Evolutionary conservation across 495 filamentous ascomycete species (phyloP).

Genomic region (Penicillium subrubescens): DNA sequence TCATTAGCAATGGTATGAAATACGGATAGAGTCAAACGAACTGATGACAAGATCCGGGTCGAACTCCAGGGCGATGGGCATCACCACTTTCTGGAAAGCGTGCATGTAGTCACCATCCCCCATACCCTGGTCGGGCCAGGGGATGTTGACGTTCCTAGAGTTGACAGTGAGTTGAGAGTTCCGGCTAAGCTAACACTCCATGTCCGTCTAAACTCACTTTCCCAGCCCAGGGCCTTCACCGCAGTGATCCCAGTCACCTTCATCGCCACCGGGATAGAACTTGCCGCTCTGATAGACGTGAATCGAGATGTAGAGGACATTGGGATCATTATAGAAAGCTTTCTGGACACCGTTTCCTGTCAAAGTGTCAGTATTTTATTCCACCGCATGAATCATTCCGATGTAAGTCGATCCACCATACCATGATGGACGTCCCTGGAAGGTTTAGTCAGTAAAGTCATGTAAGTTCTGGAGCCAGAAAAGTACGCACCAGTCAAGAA

Average conservation of each 20-base stretch:
- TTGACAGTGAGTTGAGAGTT: conserved; percentile 19
- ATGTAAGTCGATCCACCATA: conserved; percentile 23
- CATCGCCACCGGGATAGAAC: conserved; percentile 82
- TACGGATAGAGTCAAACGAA: conserved; percentile 28
- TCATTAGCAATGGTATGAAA: conserved; percentile 11
- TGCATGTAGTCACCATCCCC: conserved; percentile 95
- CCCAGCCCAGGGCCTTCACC: conserved; percentile 75
- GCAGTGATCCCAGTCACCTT: conserved; percentile 75
- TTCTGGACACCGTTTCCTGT: conserved; percentile 94
- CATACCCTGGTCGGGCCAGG: conserved; percentile 91
- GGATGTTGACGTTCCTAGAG: conserved; percentile 87
- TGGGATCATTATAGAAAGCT: conserved; percentile 91
- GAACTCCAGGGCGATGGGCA: conserved; percentile 94
- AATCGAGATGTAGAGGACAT: conserved; percentile 94
- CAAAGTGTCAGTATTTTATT: conserved; percentile 21
- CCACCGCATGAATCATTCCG: background rate
- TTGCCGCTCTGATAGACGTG: conserved; percentile 80
- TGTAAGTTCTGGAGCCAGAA: background rate
- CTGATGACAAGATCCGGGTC: conserved; percentile 90
- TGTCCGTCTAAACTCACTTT: conserved; percentile 41
- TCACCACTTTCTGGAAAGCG: conserved; percentile 95
- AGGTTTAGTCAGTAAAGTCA: conserved; percentile 27
- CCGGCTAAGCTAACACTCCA: background rate
- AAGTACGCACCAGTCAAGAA: conserved; percentile 90
- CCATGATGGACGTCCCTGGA: conserved; percentile 64